These are phyloP conservation scores for Elaeis oleifera DNA, from an alignment of 202 grass and related monocot genomes.

Conservation along the genomic window DNA sequence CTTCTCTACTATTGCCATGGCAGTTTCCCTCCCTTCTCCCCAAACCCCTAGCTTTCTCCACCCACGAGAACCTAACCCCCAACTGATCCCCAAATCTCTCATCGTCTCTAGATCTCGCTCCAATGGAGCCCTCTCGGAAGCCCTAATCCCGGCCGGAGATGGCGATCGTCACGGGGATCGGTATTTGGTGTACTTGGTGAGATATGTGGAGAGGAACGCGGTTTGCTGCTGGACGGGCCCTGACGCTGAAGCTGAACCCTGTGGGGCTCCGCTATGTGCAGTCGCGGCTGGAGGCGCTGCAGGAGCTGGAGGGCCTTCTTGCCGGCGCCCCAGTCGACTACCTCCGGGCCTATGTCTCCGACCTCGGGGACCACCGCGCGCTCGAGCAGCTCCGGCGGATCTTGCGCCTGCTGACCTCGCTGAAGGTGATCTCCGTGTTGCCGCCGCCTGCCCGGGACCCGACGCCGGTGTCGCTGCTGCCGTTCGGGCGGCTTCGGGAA, in stretches of 20 bases:
- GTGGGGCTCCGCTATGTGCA: slow-evolving; percentile 88
- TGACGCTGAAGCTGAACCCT: slow-evolving; percentile 84
- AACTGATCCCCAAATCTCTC: slow-evolving; percentile 23
- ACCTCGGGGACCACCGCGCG: slow-evolving; percentile 93
- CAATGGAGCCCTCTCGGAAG: slow-evolving; percentile 15
- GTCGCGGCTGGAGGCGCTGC: slow-evolving; percentile 80
- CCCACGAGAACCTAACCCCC: slow-evolving; percentile 27
- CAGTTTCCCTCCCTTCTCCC: neutral
- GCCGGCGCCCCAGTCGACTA: slow-evolving; percentile 88
- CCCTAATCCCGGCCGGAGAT: slow-evolving; percentile 24
- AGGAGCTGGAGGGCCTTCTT: slow-evolving; percentile 76
- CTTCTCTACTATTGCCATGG: neutral
- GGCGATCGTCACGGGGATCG: slow-evolving; percentile 69
- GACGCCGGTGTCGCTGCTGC: slow-evolving; percentile 59
- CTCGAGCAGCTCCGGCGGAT: slow-evolving; percentile 85
- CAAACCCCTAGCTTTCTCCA: neutral
- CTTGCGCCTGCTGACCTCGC: slow-evolving; percentile 60
- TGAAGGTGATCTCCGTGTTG: slow-evolving; percentile 61
- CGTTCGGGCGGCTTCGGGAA: slow-evolving; percentile 55
- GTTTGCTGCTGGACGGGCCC: slow-evolving; percentile 60
- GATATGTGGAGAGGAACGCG: slow-evolving; percentile 51
- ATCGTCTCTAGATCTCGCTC: no score
- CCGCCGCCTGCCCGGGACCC: slow-evolving; percentile 43
- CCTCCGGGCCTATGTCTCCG: slow-evolving; percentile 89
- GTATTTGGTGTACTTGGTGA: slow-evolving; percentile 72